A percentile compares a stretch with the other conserved stretches of the same genome.
Evolutionary conservation across 805 yeast species (phyloP).

Genomic region (Starmerella tilneyi): DNA sequence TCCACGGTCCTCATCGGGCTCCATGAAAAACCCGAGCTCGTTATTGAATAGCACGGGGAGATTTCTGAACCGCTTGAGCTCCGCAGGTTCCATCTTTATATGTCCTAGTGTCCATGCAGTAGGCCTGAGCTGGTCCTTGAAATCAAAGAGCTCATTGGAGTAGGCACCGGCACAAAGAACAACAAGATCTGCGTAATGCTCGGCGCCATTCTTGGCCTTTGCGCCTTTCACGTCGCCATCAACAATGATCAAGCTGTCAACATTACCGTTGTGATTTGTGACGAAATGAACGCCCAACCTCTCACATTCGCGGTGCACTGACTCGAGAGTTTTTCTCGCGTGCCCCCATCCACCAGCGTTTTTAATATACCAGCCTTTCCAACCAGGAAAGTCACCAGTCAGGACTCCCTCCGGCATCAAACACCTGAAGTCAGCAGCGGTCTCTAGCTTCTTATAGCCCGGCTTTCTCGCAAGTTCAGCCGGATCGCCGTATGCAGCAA

Average conservation of each 20-base stretch:
- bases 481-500: conserved; percentile 1
- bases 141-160: conserved; percentile 1
- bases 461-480: not conserved
- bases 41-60: conserved; percentile 3
- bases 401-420: not conserved
- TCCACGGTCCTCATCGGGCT: conserved; percentile 6
- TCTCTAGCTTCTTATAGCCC: conserved; percentile 1
- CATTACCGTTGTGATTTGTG: conserved; percentile 1
- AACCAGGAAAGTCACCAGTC: conserved; percentile 5
- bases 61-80: conserved; percentile 1
- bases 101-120: conserved; percentile 4
- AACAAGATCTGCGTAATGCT: not conserved
- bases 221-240: conserved; percentile 2
- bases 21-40: conserved; percentile 4
- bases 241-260: not conserved
- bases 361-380: conserved; percentile 1
- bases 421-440: not conserved
- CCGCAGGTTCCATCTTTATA: not conserved
- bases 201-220: not conserved
- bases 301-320: conserved; percentile 2
- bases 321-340: conserved; percentile 2
- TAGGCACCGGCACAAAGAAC: conserved; percentile 1
- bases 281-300: conserved; percentile 1
- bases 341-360: conserved; percentile 2
- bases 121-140: conserved; percentile 1